phyloP scores from a whole-genome alignment of 768 basidiomycete species.

The Leccinum boreale region DNA sequence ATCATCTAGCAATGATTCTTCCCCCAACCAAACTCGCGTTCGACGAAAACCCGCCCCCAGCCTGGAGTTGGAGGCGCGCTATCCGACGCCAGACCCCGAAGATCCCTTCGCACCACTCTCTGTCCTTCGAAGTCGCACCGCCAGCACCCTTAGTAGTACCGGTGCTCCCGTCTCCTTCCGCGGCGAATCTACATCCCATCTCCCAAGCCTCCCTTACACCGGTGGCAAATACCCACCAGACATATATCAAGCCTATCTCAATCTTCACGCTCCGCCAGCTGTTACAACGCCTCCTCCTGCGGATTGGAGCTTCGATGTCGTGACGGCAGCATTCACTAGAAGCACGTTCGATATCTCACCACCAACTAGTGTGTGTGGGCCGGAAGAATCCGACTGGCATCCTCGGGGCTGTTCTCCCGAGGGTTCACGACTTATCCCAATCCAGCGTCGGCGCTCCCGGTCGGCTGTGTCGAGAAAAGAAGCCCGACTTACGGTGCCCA shows the following conservation, averaged over 20 bases:
- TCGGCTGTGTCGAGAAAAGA: constrained; percentile 33
- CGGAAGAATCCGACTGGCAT: constrained; percentile 13
- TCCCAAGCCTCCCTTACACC: constrained; percentile 30
- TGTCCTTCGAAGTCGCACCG: constrained; percentile 58
- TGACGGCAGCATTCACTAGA: constrained; percentile 23
- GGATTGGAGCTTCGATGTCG: constrained; percentile 1
- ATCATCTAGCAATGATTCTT: constrained; percentile 23
- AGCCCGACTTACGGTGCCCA: constrained; percentile 24
- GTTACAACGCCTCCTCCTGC: constrained; percentile 10
- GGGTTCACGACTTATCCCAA: constrained; percentile 12
- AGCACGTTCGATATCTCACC: constrained; percentile 21
- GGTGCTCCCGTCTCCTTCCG: constrained; percentile 29
- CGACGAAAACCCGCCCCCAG: constrained; percentile 57
- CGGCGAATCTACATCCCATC: constrained; percentile 29
- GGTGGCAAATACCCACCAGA: constrained; percentile 33
- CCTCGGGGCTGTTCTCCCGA: constrained; percentile 9
- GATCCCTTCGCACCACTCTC: constrained; percentile 72
- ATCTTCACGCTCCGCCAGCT: constrained; percentile 10
- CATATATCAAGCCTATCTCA: constrained; percentile 27
- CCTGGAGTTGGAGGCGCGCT: constrained; percentile 49
- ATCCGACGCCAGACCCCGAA: constrained; percentile 62
- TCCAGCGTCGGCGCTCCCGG: constrained; percentile 33
- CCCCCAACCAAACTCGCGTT: constrained; percentile 24
- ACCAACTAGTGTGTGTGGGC: constrained; percentile 2
- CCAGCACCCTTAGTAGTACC: constrained; percentile 35